Conservation (phyloP, 176 grass and related monocot genomes). For the Triticum timopheevii region DNA sequence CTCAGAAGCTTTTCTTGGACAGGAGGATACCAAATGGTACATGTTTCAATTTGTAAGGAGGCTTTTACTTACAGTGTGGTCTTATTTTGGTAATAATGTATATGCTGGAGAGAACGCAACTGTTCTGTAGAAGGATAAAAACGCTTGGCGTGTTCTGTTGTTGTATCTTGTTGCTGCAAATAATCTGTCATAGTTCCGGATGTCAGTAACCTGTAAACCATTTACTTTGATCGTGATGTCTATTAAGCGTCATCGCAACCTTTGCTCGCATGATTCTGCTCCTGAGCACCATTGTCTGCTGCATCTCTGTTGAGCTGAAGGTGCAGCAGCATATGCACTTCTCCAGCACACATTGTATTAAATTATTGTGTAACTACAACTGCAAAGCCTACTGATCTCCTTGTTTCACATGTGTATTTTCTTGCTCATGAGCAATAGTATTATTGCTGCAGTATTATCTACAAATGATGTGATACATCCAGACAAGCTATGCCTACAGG, state of each 20-base stretch:
- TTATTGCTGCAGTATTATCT: not conserved
- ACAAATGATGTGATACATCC: not conserved
- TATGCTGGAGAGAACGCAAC: not conserved
- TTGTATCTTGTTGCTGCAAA: not conserved
- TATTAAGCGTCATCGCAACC: not conserved
- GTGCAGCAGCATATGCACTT: not conserved
- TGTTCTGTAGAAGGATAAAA: not conserved
- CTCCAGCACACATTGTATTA: not conserved
- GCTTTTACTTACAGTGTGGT: not conserved
- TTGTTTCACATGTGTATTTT: not conserved
- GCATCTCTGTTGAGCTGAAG: not conserved
- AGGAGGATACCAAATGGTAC: conserved; percentile 21
- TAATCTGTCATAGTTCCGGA: not conserved
- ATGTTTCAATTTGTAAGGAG: not conserved
- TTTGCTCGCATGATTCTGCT: not conserved
- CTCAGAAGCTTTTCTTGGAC: not conserved
- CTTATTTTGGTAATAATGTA: not conserved
- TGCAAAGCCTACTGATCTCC: not conserved
- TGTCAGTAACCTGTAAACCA: not conserved
- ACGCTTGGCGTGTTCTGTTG: not conserved
- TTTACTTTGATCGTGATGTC: not conserved
- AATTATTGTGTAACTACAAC: not conserved
- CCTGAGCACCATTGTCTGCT: not conserved
- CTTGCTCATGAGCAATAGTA: not conserved
- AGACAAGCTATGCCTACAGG: not conserved